phyloP scores from a whole-genome alignment of 129 eudicot species.

The Centaurea solstitialis region DNA sequence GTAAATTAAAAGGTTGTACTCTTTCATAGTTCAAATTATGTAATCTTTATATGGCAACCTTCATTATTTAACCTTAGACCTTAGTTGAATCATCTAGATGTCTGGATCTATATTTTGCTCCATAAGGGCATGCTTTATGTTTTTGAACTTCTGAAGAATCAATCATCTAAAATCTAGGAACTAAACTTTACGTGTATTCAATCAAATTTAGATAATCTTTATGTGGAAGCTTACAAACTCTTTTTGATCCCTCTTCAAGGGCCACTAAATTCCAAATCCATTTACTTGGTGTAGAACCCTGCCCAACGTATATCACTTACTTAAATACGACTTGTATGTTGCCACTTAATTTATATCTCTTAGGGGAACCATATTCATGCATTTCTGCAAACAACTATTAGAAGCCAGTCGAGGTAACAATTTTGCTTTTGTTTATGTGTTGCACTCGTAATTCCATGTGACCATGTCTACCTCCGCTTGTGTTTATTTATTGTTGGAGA shows the following conservation, averaged over 20 bases:
- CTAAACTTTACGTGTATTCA: neutral
- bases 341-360: neutral
- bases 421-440: neutral
- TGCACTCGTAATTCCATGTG: neutral
- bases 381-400: neutral
- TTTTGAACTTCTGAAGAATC: neutral
- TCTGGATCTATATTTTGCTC: neutral
- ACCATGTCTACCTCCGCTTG: neutral
- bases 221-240: neutral
- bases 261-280: neutral
- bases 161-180: neutral
- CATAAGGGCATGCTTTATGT: neutral
- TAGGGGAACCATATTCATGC: neutral
- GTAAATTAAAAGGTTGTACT: neutral
- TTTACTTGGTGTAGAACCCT: neutral
- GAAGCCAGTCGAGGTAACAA: neutral
- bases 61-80: neutral
- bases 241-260: neutral
- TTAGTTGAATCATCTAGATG: neutral
- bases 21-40: neutral
- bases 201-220: no score
- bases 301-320: neutral
- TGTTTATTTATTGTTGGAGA: no score
- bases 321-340: neutral
- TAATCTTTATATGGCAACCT: neutral